Evolutionary conservation across 345 rosid genomes (phyloP), one percentile per base, ranked within the genome.

Genomic region (Gossypium sturtianum): DNA sequence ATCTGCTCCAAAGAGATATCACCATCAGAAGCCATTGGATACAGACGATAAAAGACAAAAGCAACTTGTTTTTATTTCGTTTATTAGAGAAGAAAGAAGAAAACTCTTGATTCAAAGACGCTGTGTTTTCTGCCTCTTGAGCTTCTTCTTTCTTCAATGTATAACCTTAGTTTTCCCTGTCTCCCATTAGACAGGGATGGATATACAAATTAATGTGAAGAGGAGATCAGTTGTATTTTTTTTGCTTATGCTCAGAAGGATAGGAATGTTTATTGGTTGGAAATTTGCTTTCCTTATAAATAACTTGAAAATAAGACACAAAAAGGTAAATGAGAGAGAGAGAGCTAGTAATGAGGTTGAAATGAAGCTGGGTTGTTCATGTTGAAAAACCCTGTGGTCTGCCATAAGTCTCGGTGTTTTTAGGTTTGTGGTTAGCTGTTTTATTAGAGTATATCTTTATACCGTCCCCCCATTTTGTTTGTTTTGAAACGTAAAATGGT

Each of bases 1-100:
- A 94, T 87, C 79, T 89, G 80, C 38, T 92, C 98, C 86, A 91
- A 80, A 13, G 90, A 82, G 60, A 89, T 77, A 41, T 88, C 85
- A 7, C 29, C 69, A 25, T 20, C 69, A 20, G 82, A 62, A n/a
- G 80, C 83, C 97, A 88, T 57, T 91, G 76, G 49, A 44, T 53
- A 65, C 53, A 38, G 38, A 43, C 66, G 9, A 44, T 60, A 8
- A 15, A 5, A 56, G 27, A n/a, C 71, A 22, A 57, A 56, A 22
- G 38, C 16, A 9, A 3, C 41, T 23, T 1, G 60, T 57, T 22
- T 9, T 57, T 34, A 64, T 59, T 3, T 44, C 4, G 57, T 69
- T 52, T 70, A 56, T 2, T 45, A 16, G 7, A 11, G 34, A 65
- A 61, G 44, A 72, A 77, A 80, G 66, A 73, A 69, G 82, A 59